Percentiles rank a stretch among this genome's conserved stretches.
phyloP scores from a whole-genome alignment of 2,329 filamentous ascomycete species.

The Aspergillus flavus region DNA sequence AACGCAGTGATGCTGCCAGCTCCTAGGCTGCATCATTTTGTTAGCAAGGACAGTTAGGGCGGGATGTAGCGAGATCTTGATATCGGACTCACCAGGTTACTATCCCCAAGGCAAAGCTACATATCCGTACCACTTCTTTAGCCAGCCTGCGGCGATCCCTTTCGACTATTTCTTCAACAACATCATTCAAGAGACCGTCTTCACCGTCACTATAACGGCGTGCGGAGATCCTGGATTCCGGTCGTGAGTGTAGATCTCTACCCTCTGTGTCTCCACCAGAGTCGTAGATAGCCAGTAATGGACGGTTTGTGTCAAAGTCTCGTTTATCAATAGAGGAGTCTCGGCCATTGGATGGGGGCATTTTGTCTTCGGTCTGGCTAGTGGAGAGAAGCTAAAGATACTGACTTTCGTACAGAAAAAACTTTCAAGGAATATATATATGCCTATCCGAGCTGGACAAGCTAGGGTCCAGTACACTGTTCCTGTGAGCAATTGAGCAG shows the following conservation, averaged over 20 bases:
- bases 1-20: constrained; percentile 92
- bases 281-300: constrained; percentile 28
- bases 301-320: constrained; percentile 50
- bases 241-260: constrained; percentile 31
- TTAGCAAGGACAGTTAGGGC: background rate
- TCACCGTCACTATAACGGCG: constrained; percentile 22
- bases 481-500: background rate
- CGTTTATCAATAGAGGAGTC: constrained; percentile 44
- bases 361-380: constrained; percentile 11
- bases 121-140: constrained; percentile 54
- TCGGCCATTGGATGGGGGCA: constrained; percentile 29
- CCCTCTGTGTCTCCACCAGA: constrained; percentile 15
- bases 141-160: constrained; percentile 59
- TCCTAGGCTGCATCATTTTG: constrained; percentile 58
- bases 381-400: background rate
- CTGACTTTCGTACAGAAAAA: background rate
- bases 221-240: constrained; percentile 25
- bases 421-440: background rate
- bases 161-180: constrained; percentile 62
- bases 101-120: constrained; percentile 63
- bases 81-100: constrained; percentile 54
- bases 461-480: background rate
- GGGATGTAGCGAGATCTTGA: background rate
- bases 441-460: background rate
- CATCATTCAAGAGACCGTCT: constrained; percentile 60